Evolutionary conservation across 305 asterid genomes (phyloP).

Genomic region (Fraxinus paxiana): DNA sequence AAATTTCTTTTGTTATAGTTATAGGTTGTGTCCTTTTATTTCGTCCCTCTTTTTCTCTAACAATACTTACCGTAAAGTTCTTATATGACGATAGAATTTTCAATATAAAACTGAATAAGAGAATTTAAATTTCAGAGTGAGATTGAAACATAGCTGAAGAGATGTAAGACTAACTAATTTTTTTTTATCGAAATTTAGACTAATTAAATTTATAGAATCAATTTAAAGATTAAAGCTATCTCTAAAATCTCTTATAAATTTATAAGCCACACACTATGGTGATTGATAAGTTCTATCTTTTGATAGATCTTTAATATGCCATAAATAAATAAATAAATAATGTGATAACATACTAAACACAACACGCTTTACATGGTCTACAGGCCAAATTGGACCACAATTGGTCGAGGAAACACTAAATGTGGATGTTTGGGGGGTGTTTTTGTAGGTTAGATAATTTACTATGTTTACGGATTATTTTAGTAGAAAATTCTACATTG

Average conservation of each 20-base stretch:
- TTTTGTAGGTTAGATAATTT: background rate
- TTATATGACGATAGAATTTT: background rate
- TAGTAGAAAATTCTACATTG: background rate
- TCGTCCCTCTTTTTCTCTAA: background rate
- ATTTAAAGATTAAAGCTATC: background rate
- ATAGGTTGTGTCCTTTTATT: background rate
- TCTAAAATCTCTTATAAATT: background rate
- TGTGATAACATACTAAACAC: background rate
- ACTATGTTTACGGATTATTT: background rate
- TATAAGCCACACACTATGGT: background rate
- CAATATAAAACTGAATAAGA: background rate
- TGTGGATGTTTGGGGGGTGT: background rate
- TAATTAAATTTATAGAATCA: background rate
- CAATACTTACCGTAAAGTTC: background rate
- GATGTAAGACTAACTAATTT: background rate
- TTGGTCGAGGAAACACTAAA: background rate
- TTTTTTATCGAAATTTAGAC: background rate
- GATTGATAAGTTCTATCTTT: background rate
- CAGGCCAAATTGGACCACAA: too few species aligned
- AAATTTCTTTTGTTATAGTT: background rate
- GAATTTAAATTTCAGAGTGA: background rate
- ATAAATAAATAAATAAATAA: background rate
- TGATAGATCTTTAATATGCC: background rate
- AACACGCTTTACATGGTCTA: background rate
- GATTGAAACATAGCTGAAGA: background rate